Percentiles rank a stretch among this genome's conserved stretches.
Conservation (phyloP, 495 filamentous ascomycete genomes). For the Aspergillus bertholletiae region DNA sequence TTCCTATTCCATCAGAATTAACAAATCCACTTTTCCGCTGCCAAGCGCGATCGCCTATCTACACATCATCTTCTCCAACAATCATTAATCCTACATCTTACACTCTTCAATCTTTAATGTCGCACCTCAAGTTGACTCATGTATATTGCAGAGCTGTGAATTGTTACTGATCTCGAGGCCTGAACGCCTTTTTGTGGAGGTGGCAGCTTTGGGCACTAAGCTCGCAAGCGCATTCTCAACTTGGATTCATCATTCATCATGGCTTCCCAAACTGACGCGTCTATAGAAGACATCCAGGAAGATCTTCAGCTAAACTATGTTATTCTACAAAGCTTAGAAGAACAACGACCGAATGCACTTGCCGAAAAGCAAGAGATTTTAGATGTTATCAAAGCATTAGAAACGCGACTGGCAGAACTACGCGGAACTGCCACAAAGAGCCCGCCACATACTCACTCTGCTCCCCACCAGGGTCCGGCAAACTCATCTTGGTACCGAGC, state of each 20-base stretch:
- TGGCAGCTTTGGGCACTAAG: not conserved
- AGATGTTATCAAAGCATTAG: conserved; percentile 15
- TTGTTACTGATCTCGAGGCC: not conserved
- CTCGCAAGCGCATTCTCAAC: not conserved
- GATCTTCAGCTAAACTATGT: conserved; percentile 37
- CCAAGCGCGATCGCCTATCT: not conserved
- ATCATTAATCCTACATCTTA: not conserved
- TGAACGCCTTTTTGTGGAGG: not conserved
- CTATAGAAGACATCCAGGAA: conserved; percentile 27
- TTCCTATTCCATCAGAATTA: too few species aligned
- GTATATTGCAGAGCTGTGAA: not conserved
- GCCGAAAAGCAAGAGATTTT: conserved; percentile 22
- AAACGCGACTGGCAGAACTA: conserved; percentile 18
- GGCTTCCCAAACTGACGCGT: conserved; percentile 10
- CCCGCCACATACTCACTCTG: not conserved
- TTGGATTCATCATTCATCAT: conserved; percentile 6
- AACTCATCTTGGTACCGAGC: not conserved
- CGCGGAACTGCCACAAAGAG: conserved; percentile 7
- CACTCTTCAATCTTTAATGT: not conserved
- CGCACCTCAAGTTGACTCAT: not conserved
- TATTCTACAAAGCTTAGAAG: conserved; percentile 36
- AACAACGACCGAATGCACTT: conserved; percentile 22
- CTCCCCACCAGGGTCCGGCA: not conserved
- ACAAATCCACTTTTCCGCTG: not conserved
- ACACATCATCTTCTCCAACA: not conserved